Conservation (phyloP, 441 rosid genomes). For the Euphorbia celastroides region DNA sequence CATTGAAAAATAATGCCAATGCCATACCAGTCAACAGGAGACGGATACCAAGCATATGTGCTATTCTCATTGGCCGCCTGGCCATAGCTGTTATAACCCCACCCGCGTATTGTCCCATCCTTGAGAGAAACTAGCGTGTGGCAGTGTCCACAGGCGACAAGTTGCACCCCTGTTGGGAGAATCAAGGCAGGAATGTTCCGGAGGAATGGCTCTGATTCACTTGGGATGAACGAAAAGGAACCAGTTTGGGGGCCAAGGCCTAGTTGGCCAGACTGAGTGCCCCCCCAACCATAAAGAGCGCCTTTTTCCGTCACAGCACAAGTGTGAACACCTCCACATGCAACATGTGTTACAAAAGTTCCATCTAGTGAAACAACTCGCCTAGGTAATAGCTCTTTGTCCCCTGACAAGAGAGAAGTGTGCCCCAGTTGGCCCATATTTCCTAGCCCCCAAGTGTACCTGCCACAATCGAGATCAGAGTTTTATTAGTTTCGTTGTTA, state of each 20-base stretch:
- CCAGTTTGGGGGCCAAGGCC: slow-evolving; percentile 84
- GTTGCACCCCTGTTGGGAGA: slow-evolving; percentile 60
- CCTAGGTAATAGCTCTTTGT: slow-evolving; percentile 88
- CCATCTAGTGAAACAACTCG: slow-evolving; percentile 85
- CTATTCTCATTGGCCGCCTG: slow-evolving; percentile 93
- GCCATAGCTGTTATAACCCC: slow-evolving; percentile 97
- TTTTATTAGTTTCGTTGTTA: too few relatives aligned
- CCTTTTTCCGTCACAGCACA: slow-evolving; percentile 71
- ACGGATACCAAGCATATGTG: slow-evolving; percentile 89
- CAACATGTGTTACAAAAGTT: slow-evolving; percentile 50
- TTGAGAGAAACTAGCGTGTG: slow-evolving; percentile 67
- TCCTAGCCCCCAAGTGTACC: slow-evolving; percentile 97
- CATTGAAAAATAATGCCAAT: slow-evolving; percentile 12
- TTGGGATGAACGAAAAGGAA: slow-evolving; percentile 57
- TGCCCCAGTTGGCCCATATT: slow-evolving; percentile 93
- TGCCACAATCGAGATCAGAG: too few relatives aligned
- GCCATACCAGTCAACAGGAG: slow-evolving; percentile 91
- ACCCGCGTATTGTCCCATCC: slow-evolving; percentile 85
- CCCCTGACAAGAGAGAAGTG: slow-evolving; percentile 79
- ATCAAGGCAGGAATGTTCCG: slow-evolving; percentile 72
- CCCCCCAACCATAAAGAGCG: slow-evolving; percentile 97
- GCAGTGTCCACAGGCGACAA: slow-evolving; percentile 93
- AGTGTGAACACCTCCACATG: slow-evolving; percentile 95
- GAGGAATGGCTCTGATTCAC: slow-evolving; percentile 51
- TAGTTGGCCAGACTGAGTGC: slow-evolving; percentile 83